phyloP scores from a whole-genome alignment of 2,329 filamentous ascomycete genomes.

The Xenosphaeropsis pyriputrescens region DNA sequence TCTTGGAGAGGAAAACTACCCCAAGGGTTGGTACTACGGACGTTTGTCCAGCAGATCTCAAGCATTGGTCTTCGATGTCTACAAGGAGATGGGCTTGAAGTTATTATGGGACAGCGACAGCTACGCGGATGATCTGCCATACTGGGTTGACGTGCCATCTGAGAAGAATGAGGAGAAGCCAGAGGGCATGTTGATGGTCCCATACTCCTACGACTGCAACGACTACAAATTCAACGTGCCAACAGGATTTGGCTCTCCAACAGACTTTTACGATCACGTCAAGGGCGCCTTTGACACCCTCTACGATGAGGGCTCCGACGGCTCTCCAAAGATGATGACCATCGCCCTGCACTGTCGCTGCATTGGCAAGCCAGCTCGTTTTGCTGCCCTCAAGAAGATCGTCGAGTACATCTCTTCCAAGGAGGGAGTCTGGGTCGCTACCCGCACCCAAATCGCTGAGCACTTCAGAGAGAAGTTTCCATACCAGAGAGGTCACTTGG shows the following conservation, averaged over 20 bases:
- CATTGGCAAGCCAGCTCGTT: constrained; percentile 30
- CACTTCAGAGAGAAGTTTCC: constrained; percentile 31
- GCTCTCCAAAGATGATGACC: constrained; percentile 35
- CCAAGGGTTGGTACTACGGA: constrained; percentile 19
- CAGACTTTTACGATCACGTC: constrained; percentile 20
- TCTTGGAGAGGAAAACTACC: constrained; percentile 14
- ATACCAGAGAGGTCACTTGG: constrained; percentile 22
- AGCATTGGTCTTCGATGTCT: constrained; percentile 28
- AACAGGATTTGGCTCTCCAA: constrained; percentile 7
- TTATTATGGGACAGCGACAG: constrained; percentile 32
- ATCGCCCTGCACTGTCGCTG: constrained; percentile 36
- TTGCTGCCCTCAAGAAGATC: constrained; percentile 32
- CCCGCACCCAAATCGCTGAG: constrained; percentile 33
- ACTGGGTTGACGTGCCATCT: constrained; percentile 34
- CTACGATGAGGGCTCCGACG: constrained; percentile 22
- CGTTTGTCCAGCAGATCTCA: constrained; percentile 23
- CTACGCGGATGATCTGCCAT: constrained; percentile 38
- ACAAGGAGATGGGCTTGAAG: constrained; percentile 33
- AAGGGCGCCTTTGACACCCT: constrained; percentile 37
- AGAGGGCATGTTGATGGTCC: constrained; percentile 34
- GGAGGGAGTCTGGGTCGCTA: constrained; percentile 38
- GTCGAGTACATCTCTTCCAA: constrained; percentile 30
- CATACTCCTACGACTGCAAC: constrained; percentile 26
- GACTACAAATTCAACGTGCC: constrained; percentile 12
- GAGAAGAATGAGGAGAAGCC: constrained; percentile 23